Base-by-base conservation (phyloP, 2,329 filamentous ascomycete species). In the Fusarium buharicum region DNA sequence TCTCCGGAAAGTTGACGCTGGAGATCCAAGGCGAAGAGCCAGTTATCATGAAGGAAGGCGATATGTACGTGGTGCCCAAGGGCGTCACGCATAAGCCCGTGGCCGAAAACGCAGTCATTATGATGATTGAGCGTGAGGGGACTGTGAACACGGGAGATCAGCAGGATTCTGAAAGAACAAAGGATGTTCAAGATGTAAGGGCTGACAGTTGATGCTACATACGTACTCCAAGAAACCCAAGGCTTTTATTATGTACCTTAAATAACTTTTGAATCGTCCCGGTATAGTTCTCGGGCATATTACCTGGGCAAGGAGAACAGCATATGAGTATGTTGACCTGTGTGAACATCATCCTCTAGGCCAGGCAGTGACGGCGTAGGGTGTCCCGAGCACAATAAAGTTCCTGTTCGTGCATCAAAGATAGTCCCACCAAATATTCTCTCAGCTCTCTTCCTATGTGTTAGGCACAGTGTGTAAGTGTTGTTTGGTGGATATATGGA, bases 1-100 rank as follows among this genome's bases (percentile, higher is more conserved):
- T 80, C 0, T 72, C 71, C 0, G 78, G 77, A 9, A 72, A 71
- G 6, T 41, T 78, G 10, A 72, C 58, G 0, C 73, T 78, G 51
- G 70, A 75, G 16, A 71, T 78, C 1, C 72, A 76, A 41, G 71
- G 59, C 0, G 43, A 63, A 10, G 67, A 74, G 1, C 52, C 72
- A 3, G 58, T 72, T 2, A 50, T 71, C 1, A 64, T 78, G 68
- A 54, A 61, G 4, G 63, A 69, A 17, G 75, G 74, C 3, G 75
- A 76, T 37, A 51, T 77, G 30, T 77, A 72, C 44, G 69, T 74
- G 0, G 75, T 78, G 7, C 76, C 73, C 0, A 75, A 65, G 43
- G 76, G 75, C 1, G 72, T 78, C 4, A 67, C 70, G 49, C 77
- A 79, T 64, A 64, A 72, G 6, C 77, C 77, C 1, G 69, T 74